Conservation (phyloP, 129 eudicot genomes). For the carrot (Daucus carota) region DNA sequence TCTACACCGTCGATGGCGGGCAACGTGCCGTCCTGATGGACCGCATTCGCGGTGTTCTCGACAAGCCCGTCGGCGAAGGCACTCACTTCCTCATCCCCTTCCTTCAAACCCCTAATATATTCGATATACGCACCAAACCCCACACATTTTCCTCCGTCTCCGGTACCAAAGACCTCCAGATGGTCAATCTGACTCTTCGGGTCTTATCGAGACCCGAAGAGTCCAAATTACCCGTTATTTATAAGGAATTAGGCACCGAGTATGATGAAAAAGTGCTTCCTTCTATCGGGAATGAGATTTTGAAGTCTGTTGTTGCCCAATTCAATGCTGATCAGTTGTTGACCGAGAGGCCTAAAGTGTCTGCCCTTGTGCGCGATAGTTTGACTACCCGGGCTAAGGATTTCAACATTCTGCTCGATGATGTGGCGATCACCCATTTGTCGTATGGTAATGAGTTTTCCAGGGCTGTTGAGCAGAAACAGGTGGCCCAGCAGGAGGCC, state of each 20-base stretch:
- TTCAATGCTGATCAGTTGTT: constrained; percentile 91
- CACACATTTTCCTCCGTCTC: constrained; percentile 75
- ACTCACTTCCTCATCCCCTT: constrained; percentile 88
- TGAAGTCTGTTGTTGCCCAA: constrained; percentile 89
- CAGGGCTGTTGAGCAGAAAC: constrained; percentile 95
- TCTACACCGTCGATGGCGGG: constrained; percentile 97
- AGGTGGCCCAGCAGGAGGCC: constrained; percentile 98
- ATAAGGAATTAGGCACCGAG: constrained; percentile 70
- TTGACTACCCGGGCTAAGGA: constrained; percentile 76
- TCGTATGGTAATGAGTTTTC: constrained; percentile 90
- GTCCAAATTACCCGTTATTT: constrained; percentile 47
- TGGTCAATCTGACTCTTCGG: constrained; percentile 89
- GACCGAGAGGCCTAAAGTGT: constrained; percentile 79
- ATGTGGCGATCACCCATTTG: constrained; percentile 86
- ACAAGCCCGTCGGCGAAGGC: constrained; percentile 70
- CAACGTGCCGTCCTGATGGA: constrained; percentile 90
- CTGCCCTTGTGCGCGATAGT: constrained; percentile 77
- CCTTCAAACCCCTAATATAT: constrained; percentile 79
- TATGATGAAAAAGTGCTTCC: constrained; percentile 95
- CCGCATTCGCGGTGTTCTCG: constrained; percentile 77
- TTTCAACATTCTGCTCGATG: constrained; percentile 82
- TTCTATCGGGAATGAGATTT: constrained; percentile 71
- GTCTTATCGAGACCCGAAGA: constrained; percentile 84
- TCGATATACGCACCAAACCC: constrained; percentile 85
- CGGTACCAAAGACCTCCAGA: constrained; percentile 89